Conservation (phyloP, 116 monocot genomes). For the Dioscorea cayenensis region DNA sequence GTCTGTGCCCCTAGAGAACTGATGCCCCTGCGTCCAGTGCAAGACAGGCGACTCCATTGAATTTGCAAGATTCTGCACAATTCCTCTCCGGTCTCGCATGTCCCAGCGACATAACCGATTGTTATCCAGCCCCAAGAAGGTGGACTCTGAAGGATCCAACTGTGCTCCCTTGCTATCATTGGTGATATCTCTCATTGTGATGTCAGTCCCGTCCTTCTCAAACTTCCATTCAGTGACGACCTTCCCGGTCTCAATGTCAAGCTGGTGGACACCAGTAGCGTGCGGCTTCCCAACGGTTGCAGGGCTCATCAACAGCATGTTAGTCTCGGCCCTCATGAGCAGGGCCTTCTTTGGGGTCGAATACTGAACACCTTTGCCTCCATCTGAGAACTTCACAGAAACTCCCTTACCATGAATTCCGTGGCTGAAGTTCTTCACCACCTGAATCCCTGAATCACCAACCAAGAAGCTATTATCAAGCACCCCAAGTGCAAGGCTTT, state of each 20-base stretch:
- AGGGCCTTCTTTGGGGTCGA: constrained; percentile 87
- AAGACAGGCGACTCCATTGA: constrained; percentile 64
- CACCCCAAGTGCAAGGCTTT: constrained; percentile 84
- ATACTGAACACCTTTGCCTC: constrained; percentile 11
- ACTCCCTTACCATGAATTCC: constrained; percentile 94
- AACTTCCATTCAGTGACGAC: constrained; percentile 93
- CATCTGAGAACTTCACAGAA: constrained; percentile 41
- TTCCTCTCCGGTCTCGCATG: constrained; percentile 84
- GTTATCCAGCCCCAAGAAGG: constrained; percentile 94
- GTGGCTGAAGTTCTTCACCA: constrained; percentile 87
- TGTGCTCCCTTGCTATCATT: constrained; percentile 96
- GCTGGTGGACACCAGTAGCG: constrained; percentile 76
- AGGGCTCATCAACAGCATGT: constrained; percentile 96
- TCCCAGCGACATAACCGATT: constrained; percentile 93
- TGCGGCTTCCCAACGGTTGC: constrained; percentile 43
- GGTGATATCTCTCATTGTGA: constrained; percentile 88
- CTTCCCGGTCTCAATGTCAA: constrained; percentile 94
- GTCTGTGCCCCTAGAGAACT: constrained; percentile 91
- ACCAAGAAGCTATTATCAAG: constrained; percentile 92
- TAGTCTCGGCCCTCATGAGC: constrained; percentile 89
- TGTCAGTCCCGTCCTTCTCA: constrained; percentile 89
- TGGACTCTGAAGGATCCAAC: constrained; percentile 82
- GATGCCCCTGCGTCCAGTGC: constrained; percentile 96
- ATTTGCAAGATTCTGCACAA: constrained; percentile 71
- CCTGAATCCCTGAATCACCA: constrained; percentile 73